Evolutionary conservation across 1,284 basidiomycete genomes (phyloP).

Genomic region (Hemileccinum hortonii): DNA sequence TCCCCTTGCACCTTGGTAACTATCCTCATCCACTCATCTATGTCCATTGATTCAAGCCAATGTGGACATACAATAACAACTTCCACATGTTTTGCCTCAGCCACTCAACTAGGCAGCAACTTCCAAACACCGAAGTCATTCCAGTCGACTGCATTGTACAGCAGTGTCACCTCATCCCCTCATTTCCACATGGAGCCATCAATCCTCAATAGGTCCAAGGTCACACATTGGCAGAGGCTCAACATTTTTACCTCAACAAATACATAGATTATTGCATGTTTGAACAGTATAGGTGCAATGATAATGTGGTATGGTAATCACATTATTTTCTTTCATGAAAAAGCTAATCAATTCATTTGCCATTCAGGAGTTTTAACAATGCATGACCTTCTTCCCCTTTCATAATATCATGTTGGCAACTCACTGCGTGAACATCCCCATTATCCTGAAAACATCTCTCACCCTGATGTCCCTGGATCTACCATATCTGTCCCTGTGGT

Average conservation of each 20-base stretch:
- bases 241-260: background rate
- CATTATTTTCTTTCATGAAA: too few species aligned
- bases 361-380: conserved; percentile 16
- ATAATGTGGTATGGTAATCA: too few species aligned
- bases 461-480: conserved; percentile 16
- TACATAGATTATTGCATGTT: background rate
- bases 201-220: background rate
- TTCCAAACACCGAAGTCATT: background rate
- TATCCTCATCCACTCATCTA: conserved; percentile 9
- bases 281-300: background rate
- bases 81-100: conserved; percentile 4
- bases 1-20: conserved; percentile 5
- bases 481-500: conserved; percentile 45
- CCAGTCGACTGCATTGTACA: background rate
- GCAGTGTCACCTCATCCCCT: conserved; percentile 8
- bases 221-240: background rate
- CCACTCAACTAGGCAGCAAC: background rate
- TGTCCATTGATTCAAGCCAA: conserved; percentile 9
- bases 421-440: conserved; percentile 53
- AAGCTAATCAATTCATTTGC: too few species aligned
- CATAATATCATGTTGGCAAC: conserved; percentile 57
- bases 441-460: conserved; percentile 31
- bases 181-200: background rate
- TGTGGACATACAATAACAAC: background rate
- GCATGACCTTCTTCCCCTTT: conserved; percentile 52